phyloP scores from a whole-genome alignment of 495 filamentous ascomycete genomes.

The Trichoderma parareesei region DNA sequence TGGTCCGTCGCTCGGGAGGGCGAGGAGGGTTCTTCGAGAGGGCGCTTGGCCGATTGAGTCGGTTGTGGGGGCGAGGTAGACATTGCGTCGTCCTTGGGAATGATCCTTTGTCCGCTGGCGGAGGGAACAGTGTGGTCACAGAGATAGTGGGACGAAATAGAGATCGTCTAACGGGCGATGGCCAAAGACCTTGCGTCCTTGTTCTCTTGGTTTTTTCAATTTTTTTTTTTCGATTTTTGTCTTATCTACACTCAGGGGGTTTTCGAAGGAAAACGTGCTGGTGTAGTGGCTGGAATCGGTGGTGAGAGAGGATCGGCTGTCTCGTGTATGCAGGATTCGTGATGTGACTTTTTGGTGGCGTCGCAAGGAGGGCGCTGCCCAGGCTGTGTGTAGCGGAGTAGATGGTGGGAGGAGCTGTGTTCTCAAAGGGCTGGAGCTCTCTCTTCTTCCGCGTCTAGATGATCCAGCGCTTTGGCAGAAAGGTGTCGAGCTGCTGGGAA shows the following conservation, averaged over 20 bases:
- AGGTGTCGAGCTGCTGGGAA: slow-evolving; percentile 9
- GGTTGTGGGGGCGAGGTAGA: slow-evolving; percentile 45
- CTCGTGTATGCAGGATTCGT: slow-evolving; percentile 8
- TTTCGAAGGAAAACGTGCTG: slow-evolving; percentile 88
- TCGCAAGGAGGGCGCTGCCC: slow-evolving; percentile 6
- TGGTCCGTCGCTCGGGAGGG: slow-evolving; percentile 85
- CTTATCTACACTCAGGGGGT: slow-evolving; percentile 75
- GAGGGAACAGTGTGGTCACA: slow-evolving; percentile 23
- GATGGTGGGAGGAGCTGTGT: slow-evolving; percentile 6
- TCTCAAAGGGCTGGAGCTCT: slow-evolving; percentile 11
- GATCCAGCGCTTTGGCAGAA: slow-evolving; percentile 7
- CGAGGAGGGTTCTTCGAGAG: slow-evolving; percentile 92
- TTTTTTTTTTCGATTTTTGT: slow-evolving; percentile 15
- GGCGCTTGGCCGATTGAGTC: slow-evolving; percentile 69
- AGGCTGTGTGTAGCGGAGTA: slow-evolving; percentile 8
- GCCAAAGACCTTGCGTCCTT: slow-evolving; percentile 17
- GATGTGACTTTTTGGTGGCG: slow-evolving; percentile 8
- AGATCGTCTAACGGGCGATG: not conserved
- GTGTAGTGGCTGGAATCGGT: slow-evolving; percentile 47
- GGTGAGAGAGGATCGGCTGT: slow-evolving; percentile 8
- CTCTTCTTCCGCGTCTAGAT: slow-evolving; percentile 10
- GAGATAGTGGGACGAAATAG: slow-evolving; percentile 13
- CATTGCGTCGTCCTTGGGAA: slow-evolving; percentile 29
- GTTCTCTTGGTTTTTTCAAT: slow-evolving; percentile 40
- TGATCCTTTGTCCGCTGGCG: slow-evolving; percentile 26